Base-by-base conservation (phyloP, 768 basidiomycete genomes). In the Suillus lakei region DNA sequence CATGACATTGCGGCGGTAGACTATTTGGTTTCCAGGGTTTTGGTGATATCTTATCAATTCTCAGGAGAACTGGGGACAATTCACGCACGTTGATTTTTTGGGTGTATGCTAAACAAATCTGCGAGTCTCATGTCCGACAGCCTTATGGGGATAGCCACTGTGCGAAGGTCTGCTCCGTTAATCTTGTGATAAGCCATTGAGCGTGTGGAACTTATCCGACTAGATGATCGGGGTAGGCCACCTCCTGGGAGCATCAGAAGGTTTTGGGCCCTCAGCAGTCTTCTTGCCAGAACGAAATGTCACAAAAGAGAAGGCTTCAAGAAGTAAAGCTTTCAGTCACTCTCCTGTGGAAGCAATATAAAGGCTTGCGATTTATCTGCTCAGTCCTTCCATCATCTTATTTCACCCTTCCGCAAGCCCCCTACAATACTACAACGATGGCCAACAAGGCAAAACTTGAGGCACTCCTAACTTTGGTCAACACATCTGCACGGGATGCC, bases 391-490 rank as follows among this genome's bases (percentile, higher is more conserved):
- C 28, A 61, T 32, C 30, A 34, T 44, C 60, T 51, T 39, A 38
- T 48, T 46, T 54, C 30, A n/a, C 30, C 28, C 16, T 9, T 53
- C 10, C 30, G 15, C 30, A 28, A 43, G 15, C 43, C 28, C 28
- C 5, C 7, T 10, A 21, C 32, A 34, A 41, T 41, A 18, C 30
- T 48, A 36, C 30, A 26, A 61, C 26, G 4, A 63, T 63, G 62
- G 50, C 62, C 59, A 46, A 69, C 65, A 76, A 58, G 66, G 68
- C 63, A 6, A 72, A 72, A 41, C 63, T 77, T 21, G 55, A 70
- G 63, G 53, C 73, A 5, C 73, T 79, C 43, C 64, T 80, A 54
- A 67, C 66, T 64, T 34, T 80, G 56, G 74, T 80, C 4, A 73
- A 70, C 58, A 70, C 71, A 26, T 68, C 81, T 3, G 71, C 77